Base-by-base conservation (phyloP, 2,329 filamentous ascomycete genomes). In the Fusarium scirpi region DNA sequence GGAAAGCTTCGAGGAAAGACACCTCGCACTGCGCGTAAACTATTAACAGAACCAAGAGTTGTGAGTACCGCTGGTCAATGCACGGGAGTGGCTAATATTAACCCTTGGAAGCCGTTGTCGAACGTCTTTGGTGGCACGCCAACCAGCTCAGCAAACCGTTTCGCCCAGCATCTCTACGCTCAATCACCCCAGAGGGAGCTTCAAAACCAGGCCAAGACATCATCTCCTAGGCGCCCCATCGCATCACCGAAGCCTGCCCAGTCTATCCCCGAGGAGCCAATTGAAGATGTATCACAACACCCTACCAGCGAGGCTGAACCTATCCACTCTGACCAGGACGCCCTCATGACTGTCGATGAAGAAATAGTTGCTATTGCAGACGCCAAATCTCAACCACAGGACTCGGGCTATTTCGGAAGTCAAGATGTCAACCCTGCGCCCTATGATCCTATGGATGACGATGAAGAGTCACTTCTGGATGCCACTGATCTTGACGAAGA, bases 1-100 rank as follows among this genome's bases (percentile, higher is more conserved):
- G 92, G 92, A 60, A 95, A 94, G 78, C 82, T 96, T 78, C 90
- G 92, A 70, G 92, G 91, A 58, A 94, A 94, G 82, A 95, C 92
- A 29, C 92, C 93, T 44, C 87, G 91, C 66, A 94, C 92, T 20
- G 84, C 83, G 34, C 87, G 90, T 59, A 94, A 91, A 78, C 81
- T 80, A 74, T 81, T 83, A 12, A 79, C 81, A 27, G 90, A 91
- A 77, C 80, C 84, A 32, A 87, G 92, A 74, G 87, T 89, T 68
- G 91, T 93, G 84, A 81, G 89, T 82, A 72, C 67, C 56, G 60
- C 51, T 45, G 65, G 13, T 68, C 43, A 8, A 34, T 24, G 20
- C 11, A 10, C 24, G 15, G 11, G 51, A 25, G 45, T 24, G 25
- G 41, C 22, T 7, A 27, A 55, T 56, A 44, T 76, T 82, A 64